Evolutionary conservation across 2,329 filamentous ascomycete genomes (phyloP), one percentile per base, ranked within the genome.

Genomic region (Leptographium flavum): DNA sequence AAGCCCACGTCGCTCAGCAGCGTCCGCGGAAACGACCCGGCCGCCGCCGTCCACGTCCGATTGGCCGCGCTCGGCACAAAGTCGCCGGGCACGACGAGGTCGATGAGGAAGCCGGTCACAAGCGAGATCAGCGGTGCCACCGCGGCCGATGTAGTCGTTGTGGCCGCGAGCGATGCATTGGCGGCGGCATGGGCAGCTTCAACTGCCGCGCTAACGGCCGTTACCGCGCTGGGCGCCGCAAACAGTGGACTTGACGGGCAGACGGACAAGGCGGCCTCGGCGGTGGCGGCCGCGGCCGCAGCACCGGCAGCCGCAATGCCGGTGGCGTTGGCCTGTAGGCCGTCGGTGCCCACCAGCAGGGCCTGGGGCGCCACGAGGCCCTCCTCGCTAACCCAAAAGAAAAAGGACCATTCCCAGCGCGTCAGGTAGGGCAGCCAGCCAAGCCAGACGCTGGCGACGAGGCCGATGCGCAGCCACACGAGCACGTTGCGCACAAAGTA

Each of bases 361-460:
- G 11, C 23, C 19, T 22, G 8, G 17, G 28, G 27, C 32, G 19
- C 15, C 41, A 53, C 59, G 5, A 77, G 60, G 3, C 74, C 85
- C 71, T 66, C 85, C 71, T 95, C 88, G 49, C 84, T 88, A 50
- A 94, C 68, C 87, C 88, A 98, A 65, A 98, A 96, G 53, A 96
- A 72, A 49, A 87, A 83, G 33, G 90, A 79, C 93, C 92, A 98
- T 39, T 93, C 79, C 32, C 84, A 81, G 55, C 93, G 78, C 74
- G 96, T 94, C 39, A 84, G 77, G 66, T 86, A 95, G 2, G 92
- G 92, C 39, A 98, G 71, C 68, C 84, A 81, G 42, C 83, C 78
- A 21, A 95, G 70, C 92, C 93, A 98, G 21, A 98, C 86, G 45
- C 81, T 80, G 11, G 75, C 73, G 28, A 96, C 92, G 43, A 96